Evolutionary conservation across 371 early-diverging fungal genomes (phyloP), one percentile per base, ranked within the genome.

Genomic region (Mortierella sp.): DNA sequence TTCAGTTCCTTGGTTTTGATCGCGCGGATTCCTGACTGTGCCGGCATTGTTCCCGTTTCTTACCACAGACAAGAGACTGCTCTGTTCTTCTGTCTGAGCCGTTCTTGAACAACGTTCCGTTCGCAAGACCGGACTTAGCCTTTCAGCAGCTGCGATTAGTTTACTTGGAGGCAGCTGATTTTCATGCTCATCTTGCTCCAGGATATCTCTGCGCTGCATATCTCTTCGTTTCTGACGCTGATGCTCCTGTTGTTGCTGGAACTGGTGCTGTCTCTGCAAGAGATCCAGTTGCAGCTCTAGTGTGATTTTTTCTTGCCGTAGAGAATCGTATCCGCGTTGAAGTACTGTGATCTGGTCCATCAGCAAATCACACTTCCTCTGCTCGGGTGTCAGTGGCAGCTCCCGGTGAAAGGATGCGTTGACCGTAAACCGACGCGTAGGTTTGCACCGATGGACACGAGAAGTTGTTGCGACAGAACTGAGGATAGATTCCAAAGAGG

Each of bases 291-390:
- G 70, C 19, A 70, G 27, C 19, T 70, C 70, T 2, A 70, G 47
- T 3, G 70, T 70, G n/a, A 49, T 44, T 57, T 70, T 70, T 42
- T 70, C 70, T 30, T 70, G 64, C 15, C 70, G 61, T n/a, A 70
- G 15, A 14, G 27, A 37, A 32, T 70, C 70, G 11, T 63, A 70
- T 9, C 64, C 70, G 2, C 70, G 70, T 15, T 70, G 70, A 7
- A 70, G 64, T 3, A 58, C 70, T 17, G 70, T 52, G 57, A 70
- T 70, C 48, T 70, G 70, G n/a, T 70, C 70, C 70, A 70, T 62
- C 53, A 70, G 31, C 34, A 63, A 63, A 23, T 51, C 52, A 28
- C 43, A 31, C 30, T 70, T 70, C 23, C 64, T 63, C 26, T 70
- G 70, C 44, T 70, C 70, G 21, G 53, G 31, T 4, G 58, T 56